Percentiles rank a stretch among this genome's conserved stretches.
These are phyloP conservation scores for Globisporangium abappressorium DNA, from an alignment of 352 stramenopile genomes.

Conservation along the genomic window DNA sequence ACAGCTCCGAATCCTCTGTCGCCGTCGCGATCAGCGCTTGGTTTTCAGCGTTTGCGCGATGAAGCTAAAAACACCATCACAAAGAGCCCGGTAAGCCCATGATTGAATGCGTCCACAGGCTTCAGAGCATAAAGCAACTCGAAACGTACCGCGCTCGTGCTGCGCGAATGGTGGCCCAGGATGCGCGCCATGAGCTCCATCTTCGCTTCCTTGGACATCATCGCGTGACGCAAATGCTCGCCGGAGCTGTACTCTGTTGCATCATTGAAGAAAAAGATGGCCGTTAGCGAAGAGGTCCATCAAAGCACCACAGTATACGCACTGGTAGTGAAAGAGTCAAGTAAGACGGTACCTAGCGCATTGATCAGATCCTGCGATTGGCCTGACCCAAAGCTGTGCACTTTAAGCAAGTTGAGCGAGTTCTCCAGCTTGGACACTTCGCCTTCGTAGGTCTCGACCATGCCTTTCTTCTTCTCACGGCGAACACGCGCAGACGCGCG, in stretches of 20 bases:
- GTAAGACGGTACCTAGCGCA: constrained; percentile 46
- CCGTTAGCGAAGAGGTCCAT: too few relatives aligned
- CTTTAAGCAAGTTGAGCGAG: constrained; percentile 73
- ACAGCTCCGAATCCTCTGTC: constrained; percentile 61
- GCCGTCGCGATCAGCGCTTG: constrained; percentile 68
- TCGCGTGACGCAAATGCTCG: constrained; percentile 73
- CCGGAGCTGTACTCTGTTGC: constrained; percentile 65
- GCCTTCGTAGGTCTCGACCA: constrained; percentile 85
- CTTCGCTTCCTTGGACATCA: constrained; percentile 85
- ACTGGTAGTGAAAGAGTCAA: background rate
- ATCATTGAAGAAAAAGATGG: background rate
- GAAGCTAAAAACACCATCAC: constrained; percentile 43
- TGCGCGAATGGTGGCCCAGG: constrained; percentile 71
- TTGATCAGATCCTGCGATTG: constrained; percentile 62
- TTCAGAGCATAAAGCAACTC: background rate
- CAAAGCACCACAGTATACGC: background rate
- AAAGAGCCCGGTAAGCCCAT: background rate
- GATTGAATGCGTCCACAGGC: background rate
- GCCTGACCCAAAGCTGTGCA: constrained; percentile 70
- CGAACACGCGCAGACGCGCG: constrained; percentile 75
- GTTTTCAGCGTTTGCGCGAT: constrained; percentile 78
- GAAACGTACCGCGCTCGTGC: constrained; percentile 56
- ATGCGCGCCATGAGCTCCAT: constrained; percentile 78
- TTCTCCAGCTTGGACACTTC: constrained; percentile 88
- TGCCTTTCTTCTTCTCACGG: constrained; percentile 86